Conservation (phyloP, 495 filamentous ascomycete genomes). For the Talaromyces trachyspermus region DNA sequence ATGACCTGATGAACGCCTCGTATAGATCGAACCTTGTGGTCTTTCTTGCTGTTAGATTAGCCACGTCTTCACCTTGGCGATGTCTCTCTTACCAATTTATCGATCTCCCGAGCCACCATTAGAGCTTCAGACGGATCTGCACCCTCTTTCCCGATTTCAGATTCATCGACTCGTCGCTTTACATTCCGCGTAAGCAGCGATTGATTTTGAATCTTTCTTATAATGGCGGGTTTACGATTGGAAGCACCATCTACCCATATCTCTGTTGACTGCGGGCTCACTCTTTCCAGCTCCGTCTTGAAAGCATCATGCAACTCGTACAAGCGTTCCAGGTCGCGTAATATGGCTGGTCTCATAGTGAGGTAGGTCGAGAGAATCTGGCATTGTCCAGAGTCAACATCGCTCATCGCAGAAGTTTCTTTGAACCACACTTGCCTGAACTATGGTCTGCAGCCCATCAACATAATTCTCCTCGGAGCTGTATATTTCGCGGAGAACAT, state of each 20-base stretch:
- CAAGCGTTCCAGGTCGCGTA: slow-evolving; percentile 36
- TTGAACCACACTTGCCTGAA: slow-evolving; percentile 53
- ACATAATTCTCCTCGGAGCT: slow-evolving; percentile 84
- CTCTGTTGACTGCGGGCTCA: slow-evolving; percentile 6
- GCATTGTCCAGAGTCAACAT: background rate
- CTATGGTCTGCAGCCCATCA: slow-evolving; percentile 73
- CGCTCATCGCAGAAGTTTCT: background rate
- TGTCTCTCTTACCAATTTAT: slow-evolving; percentile 51
- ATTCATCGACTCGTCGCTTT: slow-evolving; percentile 21
- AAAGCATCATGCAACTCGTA: slow-evolving; percentile 39
- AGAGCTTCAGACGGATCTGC: slow-evolving; percentile 66
- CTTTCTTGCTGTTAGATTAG: slow-evolving; percentile 32
- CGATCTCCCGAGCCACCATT: slow-evolving; percentile 71
- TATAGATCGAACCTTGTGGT: slow-evolving; percentile 77
- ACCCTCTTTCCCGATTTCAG: slow-evolving; percentile 34
- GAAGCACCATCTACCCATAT: background rate
- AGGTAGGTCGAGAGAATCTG: slow-evolving; percentile 33
- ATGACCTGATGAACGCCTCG: slow-evolving; percentile 81
- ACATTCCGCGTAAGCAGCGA: slow-evolving; percentile 24
- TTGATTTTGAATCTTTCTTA: slow-evolving; percentile 23
- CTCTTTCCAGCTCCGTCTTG: slow-evolving; percentile 2
- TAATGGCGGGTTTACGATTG: background rate
- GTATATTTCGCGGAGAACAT: slow-evolving; percentile 76
- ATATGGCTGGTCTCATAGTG: slow-evolving; percentile 30
- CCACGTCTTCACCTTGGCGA: background rate